Conservation (phyloP, 441 rosid species). For the Erysimum cheiri region DNA sequence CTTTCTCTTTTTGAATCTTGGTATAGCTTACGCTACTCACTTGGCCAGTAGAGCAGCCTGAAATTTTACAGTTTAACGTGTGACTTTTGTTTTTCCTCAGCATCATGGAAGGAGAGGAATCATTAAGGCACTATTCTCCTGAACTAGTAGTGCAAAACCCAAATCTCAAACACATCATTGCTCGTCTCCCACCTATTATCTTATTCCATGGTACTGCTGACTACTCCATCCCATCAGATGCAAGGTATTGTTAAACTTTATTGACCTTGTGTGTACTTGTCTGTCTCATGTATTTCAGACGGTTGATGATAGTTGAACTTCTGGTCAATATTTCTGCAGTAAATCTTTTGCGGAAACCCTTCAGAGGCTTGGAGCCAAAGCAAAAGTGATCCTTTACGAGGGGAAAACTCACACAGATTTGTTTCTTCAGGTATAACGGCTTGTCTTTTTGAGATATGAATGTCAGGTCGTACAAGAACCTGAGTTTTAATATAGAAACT, state of each 20-base stretch:
- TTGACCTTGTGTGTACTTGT: slow-evolving; percentile 26
- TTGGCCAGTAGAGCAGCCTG: slow-evolving; percentile 7
- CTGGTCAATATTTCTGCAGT: slow-evolving; percentile 50
- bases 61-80: neutral
- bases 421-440: slow-evolving; percentile 79
- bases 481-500: slow-evolving; percentile 21
- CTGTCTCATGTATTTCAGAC: slow-evolving; percentile 16
- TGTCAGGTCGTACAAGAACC: slow-evolving; percentile 13
- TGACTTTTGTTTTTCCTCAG: slow-evolving; percentile 49
- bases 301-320: slow-evolving; percentile 30
- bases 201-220: slow-evolving; percentile 95
- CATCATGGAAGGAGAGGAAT: slow-evolving; percentile 96
- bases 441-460: neutral
- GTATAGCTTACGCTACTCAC: slow-evolving; percentile 22
- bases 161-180: slow-evolving; percentile 54
- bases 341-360: slow-evolving; percentile 76
- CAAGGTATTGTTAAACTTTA: slow-evolving; percentile 61
- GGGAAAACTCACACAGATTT: slow-evolving; percentile 95
- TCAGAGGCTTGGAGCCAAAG: slow-evolving; percentile 72
- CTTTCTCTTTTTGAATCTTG: neutral
- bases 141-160: slow-evolving; percentile 78
- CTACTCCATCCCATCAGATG: slow-evolving; percentile 88
- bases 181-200: slow-evolving; percentile 76
- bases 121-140: slow-evolving; percentile 78
- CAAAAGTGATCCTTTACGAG: slow-evolving; percentile 73